A percentile compares a stretch with the other conserved stretches of the same genome.
Evolutionary conservation across 768 basidiomycete species (phyloP).

Genomic region (Lenzites betulinus): DNA sequence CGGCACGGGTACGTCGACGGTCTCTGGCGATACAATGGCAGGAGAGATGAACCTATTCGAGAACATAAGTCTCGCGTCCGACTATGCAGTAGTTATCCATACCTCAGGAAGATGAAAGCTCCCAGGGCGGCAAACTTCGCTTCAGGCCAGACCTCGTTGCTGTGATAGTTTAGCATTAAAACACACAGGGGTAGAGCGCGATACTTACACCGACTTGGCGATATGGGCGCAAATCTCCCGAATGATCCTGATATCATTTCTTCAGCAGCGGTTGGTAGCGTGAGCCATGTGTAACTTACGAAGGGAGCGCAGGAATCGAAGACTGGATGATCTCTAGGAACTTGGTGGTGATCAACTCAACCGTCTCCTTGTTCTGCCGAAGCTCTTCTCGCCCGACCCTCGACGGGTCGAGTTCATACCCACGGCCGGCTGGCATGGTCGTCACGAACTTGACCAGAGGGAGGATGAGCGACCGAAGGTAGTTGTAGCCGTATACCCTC

Average conservation of each 20-base stretch:
- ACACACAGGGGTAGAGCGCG: not conserved
- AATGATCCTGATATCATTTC: constrained; percentile 59
- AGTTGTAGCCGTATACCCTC: constrained; percentile 88
- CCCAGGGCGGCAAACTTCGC: constrained; percentile 82
- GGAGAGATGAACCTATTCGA: constrained; percentile 81
- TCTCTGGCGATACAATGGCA: constrained; percentile 84
- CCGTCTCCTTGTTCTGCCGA: constrained; percentile 65
- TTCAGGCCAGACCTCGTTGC: constrained; percentile 73
- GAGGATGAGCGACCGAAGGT: constrained; percentile 76
- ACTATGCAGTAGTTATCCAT: constrained; percentile 13
- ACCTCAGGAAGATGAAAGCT: constrained; percentile 91
- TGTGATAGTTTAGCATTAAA: constrained; percentile 20
- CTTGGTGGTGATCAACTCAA: constrained; percentile 70
- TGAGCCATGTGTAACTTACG: constrained; percentile 48
- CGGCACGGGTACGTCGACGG: constrained; percentile 79
- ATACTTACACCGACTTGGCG: constrained; percentile 69
- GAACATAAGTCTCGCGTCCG: not conserved
- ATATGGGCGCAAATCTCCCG: constrained; percentile 88
- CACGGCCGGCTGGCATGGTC: constrained; percentile 68
- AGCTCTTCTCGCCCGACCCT: constrained; percentile 60
- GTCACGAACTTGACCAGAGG: constrained; percentile 79
- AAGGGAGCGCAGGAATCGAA: constrained; percentile 69
- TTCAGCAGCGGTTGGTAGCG: not conserved
- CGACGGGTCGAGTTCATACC: constrained; percentile 78
- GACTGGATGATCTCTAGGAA: constrained; percentile 76